Conservation (phyloP, 768 basidiomycete species). For the Phlebiopsis flavidoalba region DNA sequence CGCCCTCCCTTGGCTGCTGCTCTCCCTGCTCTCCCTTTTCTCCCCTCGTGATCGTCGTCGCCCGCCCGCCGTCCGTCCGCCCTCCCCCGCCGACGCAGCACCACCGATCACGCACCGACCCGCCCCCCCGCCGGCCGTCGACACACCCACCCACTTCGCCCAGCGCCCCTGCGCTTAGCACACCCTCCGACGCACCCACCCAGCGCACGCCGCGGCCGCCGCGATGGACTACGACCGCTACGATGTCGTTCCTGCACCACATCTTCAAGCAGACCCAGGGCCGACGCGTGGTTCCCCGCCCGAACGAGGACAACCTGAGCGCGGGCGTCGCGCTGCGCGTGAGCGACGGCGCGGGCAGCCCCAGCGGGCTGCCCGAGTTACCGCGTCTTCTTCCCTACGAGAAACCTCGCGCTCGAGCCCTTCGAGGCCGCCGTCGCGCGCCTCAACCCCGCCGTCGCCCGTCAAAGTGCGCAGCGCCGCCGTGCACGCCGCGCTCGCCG, state of each 20-base stretch:
- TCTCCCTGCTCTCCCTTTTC: not conserved
- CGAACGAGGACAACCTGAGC: conserved; percentile 41
- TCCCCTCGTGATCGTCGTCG: conserved; percentile 2
- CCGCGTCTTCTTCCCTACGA: conserved; percentile 52
- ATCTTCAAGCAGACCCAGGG: conserved; percentile 43
- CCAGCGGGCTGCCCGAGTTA: conserved; percentile 27
- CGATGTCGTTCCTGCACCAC: conserved; percentile 38
- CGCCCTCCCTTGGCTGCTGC: conserved; percentile 6
- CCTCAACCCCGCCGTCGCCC: conserved; percentile 51
- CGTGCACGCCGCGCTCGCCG: conserved; percentile 47
- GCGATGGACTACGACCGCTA: conserved; percentile 37
- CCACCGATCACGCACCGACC: conserved; percentile 4
- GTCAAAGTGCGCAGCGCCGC: conserved; percentile 48
- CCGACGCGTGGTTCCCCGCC: conserved; percentile 52
- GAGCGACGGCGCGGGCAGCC: conserved; percentile 23
- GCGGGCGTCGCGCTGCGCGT: conserved; percentile 47
- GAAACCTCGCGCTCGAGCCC: conserved; percentile 44
- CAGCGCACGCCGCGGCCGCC: conserved; percentile 1
- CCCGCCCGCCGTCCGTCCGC: conserved; percentile 4
- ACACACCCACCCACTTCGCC: not conserved
- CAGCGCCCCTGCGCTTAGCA: not conserved
- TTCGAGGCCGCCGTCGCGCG: conserved; percentile 50
- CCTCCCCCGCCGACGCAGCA: conserved; percentile 4
- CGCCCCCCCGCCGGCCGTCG: not conserved
- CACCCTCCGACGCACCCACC: not conserved